A percentile compares a stretch with the other conserved stretches of the same genome.
Evolutionary conservation across 768 basidiomycete species (phyloP).

Genomic region (Hypholoma sublateritium): DNA sequence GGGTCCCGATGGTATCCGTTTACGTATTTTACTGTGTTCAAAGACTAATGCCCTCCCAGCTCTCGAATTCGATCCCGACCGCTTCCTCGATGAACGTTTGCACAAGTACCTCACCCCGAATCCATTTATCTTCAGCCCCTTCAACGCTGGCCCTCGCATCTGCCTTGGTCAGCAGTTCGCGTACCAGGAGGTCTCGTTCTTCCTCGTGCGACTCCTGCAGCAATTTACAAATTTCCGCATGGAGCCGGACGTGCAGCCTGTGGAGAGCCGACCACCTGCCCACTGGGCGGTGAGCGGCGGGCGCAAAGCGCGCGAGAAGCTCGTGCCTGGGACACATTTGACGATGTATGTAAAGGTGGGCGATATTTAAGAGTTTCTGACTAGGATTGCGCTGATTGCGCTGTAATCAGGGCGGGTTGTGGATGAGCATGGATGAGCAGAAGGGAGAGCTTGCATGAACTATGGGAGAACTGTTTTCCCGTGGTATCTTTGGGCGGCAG

Average conservation of each 20-base stretch:
- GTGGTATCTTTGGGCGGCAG: too few species aligned
- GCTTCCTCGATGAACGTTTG: slow-evolving; percentile 57
- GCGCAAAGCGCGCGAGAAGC: slow-evolving; percentile 28
- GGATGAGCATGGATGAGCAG: slow-evolving; percentile 13
- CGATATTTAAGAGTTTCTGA: too few species aligned
- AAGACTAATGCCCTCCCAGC: slow-evolving; percentile 24
- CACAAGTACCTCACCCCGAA: slow-evolving; percentile 56
- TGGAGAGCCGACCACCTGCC: slow-evolving; percentile 30
- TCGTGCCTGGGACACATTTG: slow-evolving; percentile 31
- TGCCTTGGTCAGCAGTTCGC: slow-evolving; percentile 54
- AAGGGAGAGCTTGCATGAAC: not conserved
- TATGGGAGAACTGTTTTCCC: not conserved
- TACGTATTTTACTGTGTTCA: too few species aligned
- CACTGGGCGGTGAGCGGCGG: slow-evolving; percentile 37
- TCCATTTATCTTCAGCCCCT: slow-evolving; percentile 70
- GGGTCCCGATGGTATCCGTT: slow-evolving; percentile 59
- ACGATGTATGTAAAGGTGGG: slow-evolving; percentile 40
- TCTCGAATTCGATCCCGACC: slow-evolving; percentile 49
- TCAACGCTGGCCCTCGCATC: slow-evolving; percentile 68
- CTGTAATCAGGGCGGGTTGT: slow-evolving; percentile 13
- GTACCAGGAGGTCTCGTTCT: slow-evolving; percentile 55
- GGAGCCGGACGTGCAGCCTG: slow-evolving; percentile 34
- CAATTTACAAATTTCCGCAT: slow-evolving; percentile 34
- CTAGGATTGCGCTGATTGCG: not conserved
- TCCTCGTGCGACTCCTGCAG: slow-evolving; percentile 53